Conservation (phyloP, 345 rosid species). For the Alliaria petiolata region DNA sequence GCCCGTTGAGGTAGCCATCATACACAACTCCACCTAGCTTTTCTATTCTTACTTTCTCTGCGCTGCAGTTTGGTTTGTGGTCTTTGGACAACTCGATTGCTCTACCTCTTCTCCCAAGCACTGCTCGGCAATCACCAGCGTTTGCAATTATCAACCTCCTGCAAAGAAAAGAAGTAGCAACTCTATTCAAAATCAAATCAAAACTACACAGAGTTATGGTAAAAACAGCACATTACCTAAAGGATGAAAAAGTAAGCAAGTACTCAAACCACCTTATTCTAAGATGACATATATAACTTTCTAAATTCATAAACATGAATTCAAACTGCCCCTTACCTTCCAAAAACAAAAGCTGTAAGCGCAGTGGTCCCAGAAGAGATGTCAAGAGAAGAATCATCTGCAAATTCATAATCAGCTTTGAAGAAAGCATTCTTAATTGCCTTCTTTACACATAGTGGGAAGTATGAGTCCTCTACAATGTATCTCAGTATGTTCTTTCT, state of each 20-base stretch:
- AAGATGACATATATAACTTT: background rate
- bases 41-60: constrained; percentile 82
- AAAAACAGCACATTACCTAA: background rate
- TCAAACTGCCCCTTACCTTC: constrained; percentile 48
- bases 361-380: constrained; percentile 97
- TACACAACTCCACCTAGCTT: constrained; percentile 86
- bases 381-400: constrained; percentile 78
- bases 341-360: constrained; percentile 67
- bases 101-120: constrained; percentile 83
- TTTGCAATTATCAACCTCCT: constrained; percentile 84
- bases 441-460: constrained; percentile 68
- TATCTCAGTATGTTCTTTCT: constrained; percentile 64
- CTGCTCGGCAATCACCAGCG: constrained; percentile 98
- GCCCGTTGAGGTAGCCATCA: constrained; percentile 96
- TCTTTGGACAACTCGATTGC: constrained; percentile 91
- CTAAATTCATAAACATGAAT: background rate
- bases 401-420: constrained; percentile 90
- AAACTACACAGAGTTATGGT: background rate
- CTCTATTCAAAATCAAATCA: background rate
- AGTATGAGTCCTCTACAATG: constrained; percentile 78
- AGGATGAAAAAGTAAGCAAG: background rate
- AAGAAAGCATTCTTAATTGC: constrained; percentile 78
- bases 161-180: constrained; percentile 1
- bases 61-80: constrained; percentile 79
- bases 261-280: background rate